Base-by-base conservation (phyloP, 306 rosid genomes). In the Quercus parvula region DNA sequence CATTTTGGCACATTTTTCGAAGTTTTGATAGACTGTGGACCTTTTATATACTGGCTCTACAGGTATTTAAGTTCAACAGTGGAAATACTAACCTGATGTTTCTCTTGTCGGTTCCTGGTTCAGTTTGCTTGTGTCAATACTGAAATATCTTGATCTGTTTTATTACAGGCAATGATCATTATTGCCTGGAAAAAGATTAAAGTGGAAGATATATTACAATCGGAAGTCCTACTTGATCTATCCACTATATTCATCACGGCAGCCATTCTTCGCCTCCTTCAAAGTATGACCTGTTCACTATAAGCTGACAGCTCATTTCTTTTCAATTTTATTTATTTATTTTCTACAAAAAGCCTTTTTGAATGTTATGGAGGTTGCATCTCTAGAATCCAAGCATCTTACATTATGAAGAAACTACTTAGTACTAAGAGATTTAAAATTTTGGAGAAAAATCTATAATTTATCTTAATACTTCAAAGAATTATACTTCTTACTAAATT, bases 21-120 rank as follows among this genome's bases (percentile, higher is more conserved):
- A 89, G 90, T 83, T 95, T 95, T 82, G 99, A 95, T 90, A 92
- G 99, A 73, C 75, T 95, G 52, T 95, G 99, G 99, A 95, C 98
- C 78, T 95, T 95, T 81, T 95, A 92, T 82, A 12, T 91, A 35
- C 91, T 95, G 83, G 91, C 78, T 76, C 84, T 92, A 81, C 99
- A 95, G 99, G 99, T 95, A 90, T 31, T 76, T 71, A 69, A 73
- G 73, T 84, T 75, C 82, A 66, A 70, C 80, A 74, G 25, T 31
- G 76, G 80, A 82, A 75, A 11, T 63, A 75, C 12, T 69, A 25
- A 35, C 22, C 8, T 68, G 74, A 30, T 20, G 55, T 35, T 77
- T 52, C 81, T 62, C 2, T 71, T 58, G 30, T 66, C 20, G 52
- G 7, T 78, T 79, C 27, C 69, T 74, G 38, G 64, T 73, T 44